phyloP scores from a whole-genome alignment of 169 alveolate genomes.

The Eimeria necatrix region DNA sequence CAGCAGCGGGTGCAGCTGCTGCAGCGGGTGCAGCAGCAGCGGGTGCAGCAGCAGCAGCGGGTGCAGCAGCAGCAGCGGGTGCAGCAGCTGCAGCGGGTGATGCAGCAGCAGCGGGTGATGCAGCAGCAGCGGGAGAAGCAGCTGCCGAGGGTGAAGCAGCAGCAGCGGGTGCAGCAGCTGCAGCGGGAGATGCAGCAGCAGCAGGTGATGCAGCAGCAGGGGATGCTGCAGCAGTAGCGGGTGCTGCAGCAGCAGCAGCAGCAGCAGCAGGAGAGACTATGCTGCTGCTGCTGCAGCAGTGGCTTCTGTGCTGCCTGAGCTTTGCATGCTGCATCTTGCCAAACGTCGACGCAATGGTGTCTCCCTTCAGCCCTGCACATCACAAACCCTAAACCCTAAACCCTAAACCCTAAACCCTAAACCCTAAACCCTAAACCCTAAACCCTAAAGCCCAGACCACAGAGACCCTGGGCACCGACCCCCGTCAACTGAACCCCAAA shows the following conservation, averaged over 20 bases:
- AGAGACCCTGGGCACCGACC: too few species aligned
- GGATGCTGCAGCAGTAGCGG: not conserved
- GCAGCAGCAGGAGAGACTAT: not conserved
- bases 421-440: not conserved
- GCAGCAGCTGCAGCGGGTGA: not conserved
- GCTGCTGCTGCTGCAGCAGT: not conserved
- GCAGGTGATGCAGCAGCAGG: not conserved
- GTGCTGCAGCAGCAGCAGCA: constrained; percentile 14
- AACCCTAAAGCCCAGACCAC: not conserved
- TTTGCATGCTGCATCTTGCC: constrained; percentile 77
- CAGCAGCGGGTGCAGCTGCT: not conserved
- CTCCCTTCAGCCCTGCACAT: not conserved
- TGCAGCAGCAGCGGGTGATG: not conserved
- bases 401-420: not conserved
- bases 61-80: not conserved
- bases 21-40: not conserved
- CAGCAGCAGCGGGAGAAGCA: too few species aligned
- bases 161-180: not conserved
- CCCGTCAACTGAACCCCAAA: too few species aligned
- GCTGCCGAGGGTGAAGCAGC: too few species aligned
- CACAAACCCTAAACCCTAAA: too few species aligned
- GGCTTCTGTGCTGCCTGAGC: not conserved
- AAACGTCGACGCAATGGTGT: constrained; percentile 79
- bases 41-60: not conserved
- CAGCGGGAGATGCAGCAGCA: not conserved